phyloP scores from a whole-genome alignment of 2,329 filamentous ascomycete genomes.

The Zasmidium cellare region DNA sequence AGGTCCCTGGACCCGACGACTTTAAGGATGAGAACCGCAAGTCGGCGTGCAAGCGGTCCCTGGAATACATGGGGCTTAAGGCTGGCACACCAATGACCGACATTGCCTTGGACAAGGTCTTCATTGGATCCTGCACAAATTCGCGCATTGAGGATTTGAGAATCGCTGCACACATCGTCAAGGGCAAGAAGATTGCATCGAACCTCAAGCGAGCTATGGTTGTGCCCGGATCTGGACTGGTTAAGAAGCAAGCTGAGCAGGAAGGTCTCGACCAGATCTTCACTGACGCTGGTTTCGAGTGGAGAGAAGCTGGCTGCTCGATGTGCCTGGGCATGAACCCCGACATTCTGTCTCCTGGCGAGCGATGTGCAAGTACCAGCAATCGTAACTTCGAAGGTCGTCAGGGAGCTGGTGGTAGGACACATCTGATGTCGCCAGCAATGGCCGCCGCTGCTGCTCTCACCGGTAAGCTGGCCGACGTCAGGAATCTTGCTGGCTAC shows the following conservation, averaged over 20 bases:
- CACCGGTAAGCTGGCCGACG: conserved; percentile 86
- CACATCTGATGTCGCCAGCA: conserved; percentile 93
- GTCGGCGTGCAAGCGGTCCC: conserved; percentile 72
- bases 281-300: conserved; percentile 88
- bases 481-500: conserved; percentile 70
- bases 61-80: conserved; percentile 94
- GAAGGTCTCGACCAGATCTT: conserved; percentile 96
- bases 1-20: conserved; percentile 86
- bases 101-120: conserved; percentile 91
- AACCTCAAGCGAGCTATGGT: conserved; percentile 96
- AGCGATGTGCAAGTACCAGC: conserved; percentile 91
- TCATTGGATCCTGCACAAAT: conserved; percentile 98
- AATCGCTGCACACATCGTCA: conserved; percentile 79
- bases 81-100: conserved; percentile 89
- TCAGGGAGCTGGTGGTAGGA: conserved; percentile 87
- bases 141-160: conserved; percentile 94
- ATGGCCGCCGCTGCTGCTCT: conserved; percentile 94
- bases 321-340: conserved; percentile 99
- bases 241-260: conserved; percentile 86
- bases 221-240: conserved; percentile 89
- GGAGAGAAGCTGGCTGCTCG: conserved; percentile 96
- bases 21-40: conserved; percentile 81
- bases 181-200: conserved; percentile 80
- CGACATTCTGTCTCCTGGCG: conserved; percentile 87
- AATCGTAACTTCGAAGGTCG: conserved; percentile 98